Percentiles rank a stretch among this genome's conserved stretches.
These are phyloP conservation scores for Tillandsia leiboldiana DNA, from an alignment of 176 grass and related monocot species.

Conservation along the genomic window DNA sequence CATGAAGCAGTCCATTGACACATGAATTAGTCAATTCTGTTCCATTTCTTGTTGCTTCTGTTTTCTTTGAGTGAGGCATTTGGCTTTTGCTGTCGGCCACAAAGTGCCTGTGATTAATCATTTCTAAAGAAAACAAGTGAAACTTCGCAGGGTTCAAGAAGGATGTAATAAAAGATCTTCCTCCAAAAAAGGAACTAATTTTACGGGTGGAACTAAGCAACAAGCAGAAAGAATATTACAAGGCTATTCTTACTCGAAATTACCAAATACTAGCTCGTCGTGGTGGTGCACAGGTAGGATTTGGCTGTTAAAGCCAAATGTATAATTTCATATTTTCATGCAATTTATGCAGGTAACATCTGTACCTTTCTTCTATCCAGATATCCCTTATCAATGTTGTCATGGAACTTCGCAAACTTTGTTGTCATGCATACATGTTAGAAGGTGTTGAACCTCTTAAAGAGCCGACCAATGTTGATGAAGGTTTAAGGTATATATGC, in stretches of 20 bases:
- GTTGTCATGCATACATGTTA: slow-evolving; percentile 95
- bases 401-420: slow-evolving; percentile 98
- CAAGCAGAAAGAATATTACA: slow-evolving; percentile 99
- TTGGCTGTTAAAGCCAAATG: slow-evolving; percentile 13
- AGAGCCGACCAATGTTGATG: slow-evolving; percentile 59
- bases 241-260: slow-evolving; percentile 97
- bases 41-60: no score
- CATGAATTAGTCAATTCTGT: not conserved
- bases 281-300: slow-evolving; percentile 72
- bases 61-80: no score
- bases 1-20: not conserved
- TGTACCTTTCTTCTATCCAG: slow-evolving; percentile 35
- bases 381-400: slow-evolving; percentile 99
- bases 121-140: slow-evolving; percentile 3
- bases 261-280: slow-evolving; percentile 85
- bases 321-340: not conserved
- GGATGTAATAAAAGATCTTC: slow-evolving; percentile 97
- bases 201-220: slow-evolving; percentile 83
- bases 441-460: slow-evolving; percentile 73
- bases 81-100: no score
- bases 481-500: slow-evolving; percentile 83
- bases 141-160: slow-evolving; percentile 78
- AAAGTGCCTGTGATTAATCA: no score
- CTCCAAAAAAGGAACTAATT: slow-evolving; percentile 99
- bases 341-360: slow-evolving; percentile 13